A percentile compares a stretch with the other conserved stretches of the same genome.
Conservation (phyloP, 179 eudicot species). For the Beta lomatogona region DNA sequence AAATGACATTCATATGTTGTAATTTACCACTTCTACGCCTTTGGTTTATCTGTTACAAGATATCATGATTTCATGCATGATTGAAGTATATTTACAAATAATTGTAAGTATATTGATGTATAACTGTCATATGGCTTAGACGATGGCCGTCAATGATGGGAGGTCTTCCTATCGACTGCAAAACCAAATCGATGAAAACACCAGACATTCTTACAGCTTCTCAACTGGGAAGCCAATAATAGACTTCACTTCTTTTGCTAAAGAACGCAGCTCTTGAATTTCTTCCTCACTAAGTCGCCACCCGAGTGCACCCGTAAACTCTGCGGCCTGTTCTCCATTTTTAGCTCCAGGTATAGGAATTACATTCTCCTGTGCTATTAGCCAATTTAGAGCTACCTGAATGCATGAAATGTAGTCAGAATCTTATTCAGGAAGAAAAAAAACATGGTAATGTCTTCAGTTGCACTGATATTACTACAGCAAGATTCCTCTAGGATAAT, state of each 20-base stretch:
- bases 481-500: neutral
- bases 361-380: conserved; percentile 83
- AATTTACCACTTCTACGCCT: neutral
- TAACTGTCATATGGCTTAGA: neutral
- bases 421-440: neutral
- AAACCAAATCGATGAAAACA: neutral
- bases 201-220: conserved; percentile 40
- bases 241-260: conserved; percentile 65
- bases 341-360: conserved; percentile 96
- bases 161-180: neutral
- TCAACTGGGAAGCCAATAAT: conserved; percentile 84
- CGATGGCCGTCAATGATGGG: neutral
- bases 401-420: neutral
- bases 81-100: neutral
- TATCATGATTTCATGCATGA: neutral
- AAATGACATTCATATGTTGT: neutral
- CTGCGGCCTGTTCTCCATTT: conserved; percentile 78
- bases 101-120: neutral
- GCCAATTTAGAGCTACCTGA: conserved; percentile 89
- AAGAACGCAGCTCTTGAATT: conserved; percentile 69
- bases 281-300: conserved; percentile 70
- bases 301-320: conserved; percentile 82
- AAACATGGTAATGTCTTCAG: no score
- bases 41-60: neutral
- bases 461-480: neutral